Conservation (phyloP, 2,329 filamentous ascomycete genomes). For the Aureobasidium zeae region DNA sequence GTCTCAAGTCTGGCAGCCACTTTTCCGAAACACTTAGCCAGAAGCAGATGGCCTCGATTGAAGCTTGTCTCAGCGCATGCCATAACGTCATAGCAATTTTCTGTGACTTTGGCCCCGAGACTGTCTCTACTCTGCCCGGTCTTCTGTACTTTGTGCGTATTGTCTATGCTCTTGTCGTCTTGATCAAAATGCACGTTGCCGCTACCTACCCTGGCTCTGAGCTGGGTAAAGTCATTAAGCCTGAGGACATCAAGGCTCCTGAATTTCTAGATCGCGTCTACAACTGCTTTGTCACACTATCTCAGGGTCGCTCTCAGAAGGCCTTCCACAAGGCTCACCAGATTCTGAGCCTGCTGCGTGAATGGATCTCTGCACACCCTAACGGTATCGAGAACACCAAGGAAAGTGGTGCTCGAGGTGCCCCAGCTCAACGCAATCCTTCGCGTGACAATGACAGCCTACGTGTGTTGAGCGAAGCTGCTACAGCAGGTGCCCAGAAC, state of each 20-base stretch:
- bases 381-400: constrained; percentile 20
- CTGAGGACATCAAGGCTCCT: constrained; percentile 21
- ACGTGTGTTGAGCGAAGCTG: constrained; percentile 18
- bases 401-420: not conserved
- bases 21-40: constrained; percentile 34
- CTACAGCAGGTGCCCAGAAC: constrained; percentile 17
- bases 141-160: constrained; percentile 41
- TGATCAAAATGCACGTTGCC: constrained; percentile 53
- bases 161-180: constrained; percentile 48
- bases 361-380: constrained; percentile 35
- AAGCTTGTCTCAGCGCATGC: constrained; percentile 38
- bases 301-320: constrained; percentile 31
- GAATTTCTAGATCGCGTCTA: constrained; percentile 22
- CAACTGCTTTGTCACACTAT: constrained; percentile 30
- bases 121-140: constrained; percentile 36
- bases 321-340: constrained; percentile 41
- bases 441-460: constrained; percentile 14
- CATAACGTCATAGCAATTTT: constrained; percentile 42
- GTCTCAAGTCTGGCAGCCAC: constrained; percentile 31
- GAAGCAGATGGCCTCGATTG: constrained; percentile 39
- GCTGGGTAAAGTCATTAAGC: constrained; percentile 33
- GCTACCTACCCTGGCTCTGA: constrained; percentile 40
- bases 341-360: constrained; percentile 37
- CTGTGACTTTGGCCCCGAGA: constrained; percentile 39
- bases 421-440: constrained; percentile 1